Evolutionary conservation across 176 grass and related monocot species (phyloP).

Genomic region (Rhynchospora breviuscula): DNA sequence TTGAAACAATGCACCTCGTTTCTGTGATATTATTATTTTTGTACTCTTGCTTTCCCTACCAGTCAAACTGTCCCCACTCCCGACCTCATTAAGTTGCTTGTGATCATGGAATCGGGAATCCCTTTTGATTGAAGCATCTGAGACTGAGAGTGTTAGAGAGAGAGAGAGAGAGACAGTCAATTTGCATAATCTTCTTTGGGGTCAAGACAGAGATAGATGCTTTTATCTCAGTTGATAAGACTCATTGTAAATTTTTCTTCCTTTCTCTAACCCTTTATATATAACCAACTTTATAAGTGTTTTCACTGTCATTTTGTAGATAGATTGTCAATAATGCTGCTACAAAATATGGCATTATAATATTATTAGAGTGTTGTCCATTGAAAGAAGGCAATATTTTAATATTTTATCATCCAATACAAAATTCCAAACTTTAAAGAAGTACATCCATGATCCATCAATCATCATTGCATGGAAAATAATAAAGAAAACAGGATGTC

Average conservation of each 20-base stretch:
- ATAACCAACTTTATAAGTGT: neutral
- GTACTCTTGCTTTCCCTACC: neutral
- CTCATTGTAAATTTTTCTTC: neutral
- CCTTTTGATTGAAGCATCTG: neutral
- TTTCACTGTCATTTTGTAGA: neutral
- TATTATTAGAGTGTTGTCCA: neutral
- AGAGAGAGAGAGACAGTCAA: neutral
- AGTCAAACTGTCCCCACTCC: constrained; percentile 1
- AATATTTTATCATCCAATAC: neutral
- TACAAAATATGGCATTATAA: neutral
- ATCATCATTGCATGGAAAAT: neutral
- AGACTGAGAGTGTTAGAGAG: neutral
- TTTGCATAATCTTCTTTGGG: neutral
- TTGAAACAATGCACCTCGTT: neutral
- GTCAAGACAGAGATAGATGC: neutral
- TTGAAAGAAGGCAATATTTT: neutral
- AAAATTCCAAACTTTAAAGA: neutral
- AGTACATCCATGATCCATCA: too few relatives aligned
- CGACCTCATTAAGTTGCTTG: neutral
- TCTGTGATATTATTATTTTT: neutral
- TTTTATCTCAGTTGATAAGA: neutral
- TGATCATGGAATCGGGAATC: neutral
- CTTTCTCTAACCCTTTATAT: neutral
- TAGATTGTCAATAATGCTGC: neutral
- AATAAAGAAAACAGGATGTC: neutral